Evolutionary conservation across 2,329 filamentous ascomycete species (phyloP).

Genomic region (Akanthomyces lecanii): DNA sequence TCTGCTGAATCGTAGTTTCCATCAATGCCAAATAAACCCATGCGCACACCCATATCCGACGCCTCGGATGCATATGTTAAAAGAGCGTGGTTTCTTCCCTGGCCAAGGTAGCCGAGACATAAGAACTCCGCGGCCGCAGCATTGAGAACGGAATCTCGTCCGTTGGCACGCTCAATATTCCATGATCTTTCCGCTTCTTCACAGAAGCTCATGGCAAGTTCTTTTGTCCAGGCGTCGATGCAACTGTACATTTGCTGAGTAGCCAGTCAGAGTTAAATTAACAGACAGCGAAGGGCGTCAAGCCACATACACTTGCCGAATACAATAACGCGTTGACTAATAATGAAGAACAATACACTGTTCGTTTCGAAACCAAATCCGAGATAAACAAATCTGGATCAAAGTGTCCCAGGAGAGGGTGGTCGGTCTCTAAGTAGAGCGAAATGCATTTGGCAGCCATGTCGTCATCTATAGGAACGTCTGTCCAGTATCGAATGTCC

Average conservation of each 20-base stretch:
- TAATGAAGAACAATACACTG: conserved; percentile 30
- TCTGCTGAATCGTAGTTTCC: background rate
- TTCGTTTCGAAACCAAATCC: conserved; percentile 26
- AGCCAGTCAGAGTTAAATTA: background rate
- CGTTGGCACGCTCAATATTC: conserved; percentile 20
- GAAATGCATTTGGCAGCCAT: conserved; percentile 33
- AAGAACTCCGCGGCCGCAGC: conserved; percentile 32
- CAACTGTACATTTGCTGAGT: conserved; percentile 34
- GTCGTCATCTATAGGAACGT: conserved; percentile 27
- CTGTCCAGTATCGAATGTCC: conserved; percentile 33
- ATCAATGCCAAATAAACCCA: conserved; percentile 29
- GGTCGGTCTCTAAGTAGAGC: conserved; percentile 34
- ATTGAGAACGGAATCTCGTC: conserved; percentile 23
- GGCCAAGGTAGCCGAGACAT: conserved; percentile 31
- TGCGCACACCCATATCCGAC: conserved; percentile 27
- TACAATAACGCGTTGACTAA: conserved; percentile 34
- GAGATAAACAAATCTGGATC: conserved; percentile 31
- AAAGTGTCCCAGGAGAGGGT: conserved; percentile 35
- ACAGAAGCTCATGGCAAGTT: conserved; percentile 23
- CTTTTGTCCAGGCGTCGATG: conserved; percentile 24
- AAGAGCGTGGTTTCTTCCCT: conserved; percentile 33
- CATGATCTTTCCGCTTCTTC: conserved; percentile 27
- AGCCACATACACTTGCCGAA: conserved; percentile 31
- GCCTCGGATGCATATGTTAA: conserved; percentile 28
- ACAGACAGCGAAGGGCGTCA: background rate